Evolutionary conservation across 805 yeast species (phyloP), one percentile per base, ranked within the genome.

Genomic region (Ogataea salicorniae): DNA sequence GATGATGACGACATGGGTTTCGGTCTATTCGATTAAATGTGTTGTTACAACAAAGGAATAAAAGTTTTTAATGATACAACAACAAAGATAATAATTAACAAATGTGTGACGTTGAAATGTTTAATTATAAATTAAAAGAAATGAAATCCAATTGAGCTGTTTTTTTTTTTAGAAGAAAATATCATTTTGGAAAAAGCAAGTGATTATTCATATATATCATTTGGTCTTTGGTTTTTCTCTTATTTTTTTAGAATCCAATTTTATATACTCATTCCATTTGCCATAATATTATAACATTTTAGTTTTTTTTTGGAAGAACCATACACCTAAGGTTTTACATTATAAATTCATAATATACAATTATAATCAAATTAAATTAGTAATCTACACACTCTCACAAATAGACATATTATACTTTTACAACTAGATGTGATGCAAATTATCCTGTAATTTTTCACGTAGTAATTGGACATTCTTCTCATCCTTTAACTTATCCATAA

Each of bases 1-100:
- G 81, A 77, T 69, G 79, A 80, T 59, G 87, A 81, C 64, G 92
- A 84, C 75, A 84, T 87, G 95, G 96, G 95, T 67, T 66, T 68
- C 69, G 70, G 70, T 61, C 59, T 68, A 53, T 68, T 68, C 61
- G 72, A 66, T 57, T 68, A 68, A 42, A 39, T 38, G 13, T 3
- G 18, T 39, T 20, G 16, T 15, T 43, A 40, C 15, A 22, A 20
- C 13, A 37, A 37, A 20, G 18, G n/a, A 37, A 20, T 7, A 22
- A 37, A 37, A 13, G 31, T 26, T 26, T 26, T 17, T 36, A 36
- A n/a, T 36, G 14, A 36, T 36, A 17, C n/a, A 34, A 34, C 31
- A 26, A 26, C 31, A 26, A 23, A 26, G 31, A 26, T 26, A 26
- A 26, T 26, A 26, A 26, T 26, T 26, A 8, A 9, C 31, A 26